These are phyloP conservation scores for Lepraria neglecta DNA, from an alignment of 495 filamentous ascomycete species.

Conservation along the genomic window DNA sequence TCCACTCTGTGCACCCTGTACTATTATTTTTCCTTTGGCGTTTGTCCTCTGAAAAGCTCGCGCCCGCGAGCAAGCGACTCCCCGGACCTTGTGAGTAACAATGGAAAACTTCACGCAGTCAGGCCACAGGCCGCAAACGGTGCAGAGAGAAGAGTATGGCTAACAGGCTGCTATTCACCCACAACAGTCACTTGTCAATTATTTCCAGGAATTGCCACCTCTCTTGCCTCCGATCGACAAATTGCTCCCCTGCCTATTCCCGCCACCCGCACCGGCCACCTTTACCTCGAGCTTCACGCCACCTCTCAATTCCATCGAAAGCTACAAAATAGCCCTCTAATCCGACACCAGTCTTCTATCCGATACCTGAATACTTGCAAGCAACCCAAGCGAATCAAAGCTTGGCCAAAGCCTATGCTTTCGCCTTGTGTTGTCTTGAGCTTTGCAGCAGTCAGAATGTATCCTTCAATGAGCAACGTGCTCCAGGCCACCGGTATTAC, in stretches of 20 bases:
- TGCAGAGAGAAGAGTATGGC: slow-evolving; percentile 16
- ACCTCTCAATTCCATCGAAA: slow-evolving; percentile 1
- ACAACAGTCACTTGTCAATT: slow-evolving; percentile 10
- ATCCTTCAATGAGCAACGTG: slow-evolving; percentile 11
- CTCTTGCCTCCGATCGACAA: slow-evolving; percentile 17
- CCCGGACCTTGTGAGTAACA: slow-evolving; percentile 24
- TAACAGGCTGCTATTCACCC: slow-evolving; percentile 5
- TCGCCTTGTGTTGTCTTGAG: slow-evolving; percentile 16
- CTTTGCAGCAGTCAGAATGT: slow-evolving; percentile 24
- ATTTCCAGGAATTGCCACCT: slow-evolving; percentile 13
- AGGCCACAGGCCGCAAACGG: slow-evolving; percentile 15
- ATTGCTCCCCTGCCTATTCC: slow-evolving; percentile 24
- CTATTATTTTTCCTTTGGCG: slow-evolving; percentile 21
- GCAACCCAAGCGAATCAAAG: slow-evolving; percentile 12
- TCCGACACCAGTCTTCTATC: not conserved
- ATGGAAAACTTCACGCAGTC: slow-evolving; percentile 15
- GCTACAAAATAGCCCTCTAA: not conserved
- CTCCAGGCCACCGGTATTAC: slow-evolving; percentile 24
- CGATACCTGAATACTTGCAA: slow-evolving; percentile 2
- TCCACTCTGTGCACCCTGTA: slow-evolving; percentile 22
- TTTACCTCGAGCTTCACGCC: slow-evolving; percentile 4
- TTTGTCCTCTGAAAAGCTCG: slow-evolving; percentile 15
- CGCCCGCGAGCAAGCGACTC: slow-evolving; percentile 12
- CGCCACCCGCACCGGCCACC: slow-evolving; percentile 26
- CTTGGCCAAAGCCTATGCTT: slow-evolving; percentile 15